Percentiles rank a stretch among this genome's conserved stretches.
Evolutionary conservation across 1,284 basidiomycete species (phyloP).

Genomic region (Rhodotorula sp.): DNA sequence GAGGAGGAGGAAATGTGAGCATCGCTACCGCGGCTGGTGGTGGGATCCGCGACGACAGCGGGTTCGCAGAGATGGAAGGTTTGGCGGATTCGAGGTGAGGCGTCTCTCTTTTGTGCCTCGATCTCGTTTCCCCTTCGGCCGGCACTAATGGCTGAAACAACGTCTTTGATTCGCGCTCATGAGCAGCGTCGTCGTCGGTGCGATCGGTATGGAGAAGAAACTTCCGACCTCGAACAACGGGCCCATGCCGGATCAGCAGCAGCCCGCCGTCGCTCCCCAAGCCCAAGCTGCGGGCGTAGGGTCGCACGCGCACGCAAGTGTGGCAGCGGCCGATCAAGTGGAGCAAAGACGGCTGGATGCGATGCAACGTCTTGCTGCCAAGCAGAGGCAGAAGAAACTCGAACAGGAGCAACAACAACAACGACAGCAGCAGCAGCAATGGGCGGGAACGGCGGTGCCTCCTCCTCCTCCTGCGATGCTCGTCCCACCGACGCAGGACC

Average conservation of each 20-base stretch:
- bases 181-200: not conserved
- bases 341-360: not conserved
- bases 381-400: not conserved
- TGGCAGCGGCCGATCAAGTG: not conserved
- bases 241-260: not conserved
- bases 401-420: not conserved
- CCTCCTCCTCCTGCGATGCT: not conserved
- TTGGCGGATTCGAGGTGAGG: constrained; percentile 4
- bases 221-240: not conserved
- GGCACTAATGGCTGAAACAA: too few species aligned
- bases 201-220: not conserved
- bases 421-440: not conserved
- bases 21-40: not conserved
- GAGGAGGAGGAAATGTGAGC: too few species aligned
- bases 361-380: constrained; percentile 9
- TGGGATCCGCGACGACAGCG: constrained; percentile 10
- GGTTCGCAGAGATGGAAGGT: constrained; percentile 13
- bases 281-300: too few species aligned
- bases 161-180: too few species aligned
- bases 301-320: not conserved
- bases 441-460: too few species aligned
- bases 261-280: not conserved
- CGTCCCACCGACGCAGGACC: not conserved
- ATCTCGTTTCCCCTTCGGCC: not conserved
- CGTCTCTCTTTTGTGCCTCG: not conserved